phyloP scores from a whole-genome alignment of 768 basidiomycete species.

The Hypsizygus marmoreus region DNA sequence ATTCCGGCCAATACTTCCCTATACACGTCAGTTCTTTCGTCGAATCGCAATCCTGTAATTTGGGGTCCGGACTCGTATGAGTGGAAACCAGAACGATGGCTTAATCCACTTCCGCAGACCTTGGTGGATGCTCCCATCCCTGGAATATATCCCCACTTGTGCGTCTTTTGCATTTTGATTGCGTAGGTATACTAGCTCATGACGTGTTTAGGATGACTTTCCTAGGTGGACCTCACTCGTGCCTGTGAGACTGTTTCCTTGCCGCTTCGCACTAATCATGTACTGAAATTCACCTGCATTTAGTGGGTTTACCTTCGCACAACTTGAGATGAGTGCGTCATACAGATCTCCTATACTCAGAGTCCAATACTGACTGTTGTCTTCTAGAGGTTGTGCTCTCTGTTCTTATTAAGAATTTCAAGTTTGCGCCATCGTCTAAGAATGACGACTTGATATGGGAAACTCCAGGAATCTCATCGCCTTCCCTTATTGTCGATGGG shows the following conservation, averaged over 20 bases:
- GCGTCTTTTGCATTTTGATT: slow-evolving; percentile 23
- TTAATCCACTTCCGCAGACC: slow-evolving; percentile 34
- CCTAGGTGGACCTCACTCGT: slow-evolving; percentile 31
- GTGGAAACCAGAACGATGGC: slow-evolving; percentile 43
- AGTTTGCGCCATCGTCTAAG: too few species aligned
- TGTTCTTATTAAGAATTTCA: slow-evolving; percentile 18
- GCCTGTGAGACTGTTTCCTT: too few species aligned
- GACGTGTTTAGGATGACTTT: slow-evolving; percentile 40
- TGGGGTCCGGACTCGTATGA: slow-evolving; percentile 39
- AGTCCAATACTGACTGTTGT: neutral
- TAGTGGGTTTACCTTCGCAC: slow-evolving; percentile 39
- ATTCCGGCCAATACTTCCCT: slow-evolving; percentile 28
- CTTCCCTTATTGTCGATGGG: too few species aligned
- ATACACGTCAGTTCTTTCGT: slow-evolving; percentile 24
- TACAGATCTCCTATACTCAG: neutral
- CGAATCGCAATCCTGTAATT: slow-evolving; percentile 32
- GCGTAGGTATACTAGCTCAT: slow-evolving; percentile 29
- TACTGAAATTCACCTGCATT: neutral
- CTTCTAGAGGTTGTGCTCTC: slow-evolving; percentile 23
- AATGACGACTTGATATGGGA: too few species aligned
- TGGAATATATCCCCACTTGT: slow-evolving; percentile 34
- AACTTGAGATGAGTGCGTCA: slow-evolving; percentile 38
- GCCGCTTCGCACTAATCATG: too few species aligned
- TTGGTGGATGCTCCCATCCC: slow-evolving; percentile 31
- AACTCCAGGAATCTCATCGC: too few species aligned